phyloP scores from a whole-genome alignment of 1,284 basidiomycete genomes.

The Coniophora puteana region DNA sequence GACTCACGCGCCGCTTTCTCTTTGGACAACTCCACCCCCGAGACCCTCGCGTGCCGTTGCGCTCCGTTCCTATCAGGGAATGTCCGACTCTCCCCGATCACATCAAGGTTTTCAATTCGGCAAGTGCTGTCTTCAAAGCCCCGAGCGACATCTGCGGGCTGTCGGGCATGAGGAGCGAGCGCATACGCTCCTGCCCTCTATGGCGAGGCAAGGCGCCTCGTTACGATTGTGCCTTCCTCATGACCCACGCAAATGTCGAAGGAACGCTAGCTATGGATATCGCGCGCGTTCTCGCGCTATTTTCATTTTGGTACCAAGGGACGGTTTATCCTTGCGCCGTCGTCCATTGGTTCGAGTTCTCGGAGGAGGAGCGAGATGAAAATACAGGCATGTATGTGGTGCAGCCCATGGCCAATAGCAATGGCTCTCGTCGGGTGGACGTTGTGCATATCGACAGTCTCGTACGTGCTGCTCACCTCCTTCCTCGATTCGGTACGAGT shows the following conservation, averaged over 20 bases:
- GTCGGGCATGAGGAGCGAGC: neutral
- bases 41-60: too few relatives aligned
- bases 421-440: neutral
- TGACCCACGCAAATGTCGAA: constrained; percentile 4
- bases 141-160: constrained; percentile 3
- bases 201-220: neutral
- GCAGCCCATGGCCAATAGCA: constrained; percentile 2
- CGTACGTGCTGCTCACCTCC: constrained; percentile 1
- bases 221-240: constrained; percentile 4
- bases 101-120: constrained; percentile 1
- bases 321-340: constrained; percentile 11
- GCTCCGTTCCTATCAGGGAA: too few relatives aligned
- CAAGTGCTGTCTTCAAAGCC: constrained; percentile 1
- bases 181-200: neutral
- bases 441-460: constrained; percentile 9
- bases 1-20: neutral
- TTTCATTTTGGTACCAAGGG: constrained; percentile 5
- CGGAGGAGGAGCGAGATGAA: constrained; percentile 7
- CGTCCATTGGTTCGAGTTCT: constrained; percentile 14
- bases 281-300: constrained; percentile 6
- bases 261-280: constrained; percentile 7
- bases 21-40: neutral
- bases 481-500: constrained; percentile 17
- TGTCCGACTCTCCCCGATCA: too few relatives aligned
- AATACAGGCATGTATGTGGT: constrained; percentile 18